phyloP scores from a whole-genome alignment of 106 monocot genomes.

The Narthecium ossifragum region DNA sequence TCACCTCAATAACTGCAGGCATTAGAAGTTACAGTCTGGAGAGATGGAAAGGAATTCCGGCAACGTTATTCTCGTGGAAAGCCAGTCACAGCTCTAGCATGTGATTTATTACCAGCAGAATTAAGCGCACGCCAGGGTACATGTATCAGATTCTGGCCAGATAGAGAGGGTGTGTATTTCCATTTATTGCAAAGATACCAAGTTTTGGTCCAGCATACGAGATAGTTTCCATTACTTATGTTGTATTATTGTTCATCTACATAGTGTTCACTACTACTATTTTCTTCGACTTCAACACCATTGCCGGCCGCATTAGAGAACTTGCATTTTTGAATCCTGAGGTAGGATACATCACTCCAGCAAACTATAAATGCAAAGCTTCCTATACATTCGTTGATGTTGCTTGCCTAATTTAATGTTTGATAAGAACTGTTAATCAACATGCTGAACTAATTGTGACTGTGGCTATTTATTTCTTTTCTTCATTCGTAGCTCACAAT shows the following conservation, averaged over 20 bases:
- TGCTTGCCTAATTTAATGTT: constrained; percentile 1
- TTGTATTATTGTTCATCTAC: not conserved
- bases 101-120: constrained; percentile 32
- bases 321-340: constrained; percentile 94
- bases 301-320: constrained; percentile 88
- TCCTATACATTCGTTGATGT: not conserved
- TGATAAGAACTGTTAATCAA: too few relatives aligned
- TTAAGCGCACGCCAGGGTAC: constrained; percentile 53
- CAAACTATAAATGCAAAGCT: too few relatives aligned
- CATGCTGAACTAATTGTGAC: too few relatives aligned
- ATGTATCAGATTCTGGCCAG: constrained; percentile 91
- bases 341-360: constrained; percentile 27
- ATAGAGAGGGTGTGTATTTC: constrained; percentile 58
- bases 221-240: too few relatives aligned
- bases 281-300: constrained; percentile 76
- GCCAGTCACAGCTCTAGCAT: constrained; percentile 58
- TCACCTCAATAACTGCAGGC: constrained; percentile 22
- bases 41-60: constrained; percentile 71
- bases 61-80: constrained; percentile 90
- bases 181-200: constrained; percentile 2
- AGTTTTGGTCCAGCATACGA: too few relatives aligned
- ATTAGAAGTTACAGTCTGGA: constrained; percentile 93
- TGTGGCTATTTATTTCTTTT: not conserved
- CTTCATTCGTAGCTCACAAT: constrained; percentile 62
- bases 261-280: constrained; percentile 91